phyloP scores from a whole-genome alignment of 495 filamentous ascomycete genomes.

The Neurospora sp. region DNA sequence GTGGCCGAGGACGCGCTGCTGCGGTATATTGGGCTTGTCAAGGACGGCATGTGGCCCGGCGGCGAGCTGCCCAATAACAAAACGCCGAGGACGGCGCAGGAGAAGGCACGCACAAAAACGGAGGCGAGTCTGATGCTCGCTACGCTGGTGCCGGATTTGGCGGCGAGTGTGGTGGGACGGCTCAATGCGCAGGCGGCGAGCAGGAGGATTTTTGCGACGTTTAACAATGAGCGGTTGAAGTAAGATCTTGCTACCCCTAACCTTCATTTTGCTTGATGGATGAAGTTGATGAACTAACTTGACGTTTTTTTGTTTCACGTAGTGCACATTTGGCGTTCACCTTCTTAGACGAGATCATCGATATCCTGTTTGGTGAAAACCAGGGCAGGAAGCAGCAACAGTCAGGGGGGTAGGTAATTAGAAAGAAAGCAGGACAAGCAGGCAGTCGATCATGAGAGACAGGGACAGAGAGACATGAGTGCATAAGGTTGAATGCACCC shows the following conservation, averaged over 20 bases:
- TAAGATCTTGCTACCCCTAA: constrained; percentile 25
- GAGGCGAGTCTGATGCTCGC: constrained; percentile 76
- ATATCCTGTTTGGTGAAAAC: constrained; percentile 55
- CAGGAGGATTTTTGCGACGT: constrained; percentile 65
- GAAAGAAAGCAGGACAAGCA: neutral
- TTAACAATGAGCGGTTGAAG: constrained; percentile 72
- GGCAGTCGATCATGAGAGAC: neutral
- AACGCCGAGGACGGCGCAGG: constrained; percentile 47
- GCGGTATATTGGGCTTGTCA: constrained; percentile 60
- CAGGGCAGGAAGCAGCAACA: neutral
- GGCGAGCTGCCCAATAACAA: constrained; percentile 45
- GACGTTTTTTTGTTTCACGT: neutral
- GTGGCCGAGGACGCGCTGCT: constrained; percentile 70
- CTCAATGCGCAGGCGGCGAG: constrained; percentile 78
- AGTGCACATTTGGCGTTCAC: constrained; percentile 73
- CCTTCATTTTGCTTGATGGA: neutral
- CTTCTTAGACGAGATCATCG: constrained; percentile 66
- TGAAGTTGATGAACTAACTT: constrained; percentile 5
- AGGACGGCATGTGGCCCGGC: constrained; percentile 70
- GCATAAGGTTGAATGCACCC: neutral
- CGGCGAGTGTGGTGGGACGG: constrained; percentile 74
- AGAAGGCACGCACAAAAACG: constrained; percentile 58
- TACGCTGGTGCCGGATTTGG: constrained; percentile 71
- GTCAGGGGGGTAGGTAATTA: neutral
- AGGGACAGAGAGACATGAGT: neutral